Evolutionary conservation across 1,284 basidiomycete species (phyloP), one percentile per base, ranked within the genome.

Genomic region (Butyriboletus regius): DNA sequence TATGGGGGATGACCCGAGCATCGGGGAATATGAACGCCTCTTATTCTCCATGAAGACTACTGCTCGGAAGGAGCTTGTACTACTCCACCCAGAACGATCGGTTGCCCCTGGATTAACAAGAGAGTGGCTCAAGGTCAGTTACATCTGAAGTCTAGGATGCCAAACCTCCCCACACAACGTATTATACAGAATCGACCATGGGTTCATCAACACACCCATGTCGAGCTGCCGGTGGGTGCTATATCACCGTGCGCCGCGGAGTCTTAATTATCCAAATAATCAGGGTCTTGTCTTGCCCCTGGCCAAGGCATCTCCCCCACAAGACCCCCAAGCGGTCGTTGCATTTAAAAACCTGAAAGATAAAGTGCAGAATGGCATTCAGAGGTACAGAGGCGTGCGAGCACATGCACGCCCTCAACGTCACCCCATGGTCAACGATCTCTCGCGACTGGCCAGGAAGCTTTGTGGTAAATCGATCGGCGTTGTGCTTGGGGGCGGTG

Each of bases 1-100:
- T 12, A 90, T 95, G 78, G 92, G 90, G 3, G 91, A 95, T 57
- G 93, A 97, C 67, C 88, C 91, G 0, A 77, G 76, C 37, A 74
- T 91, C 17, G 93, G 93, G 22, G 93, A 97, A 72, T 95, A 91
- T 61, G 95, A 98, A 68, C 82, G 94, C 46, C 72, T 98, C 12
- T 71, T 98, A 41, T 78, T 93, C 37, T 90, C 92, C 7, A 85
- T 91, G 80, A 98, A 98, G 74, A 98, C 93, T 1, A 98, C 94
- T 0, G 95, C 96, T 15, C 75, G 96, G 54, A 98, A 98, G 68
- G 95, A 99, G 68, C 80, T 99, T 28, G 85, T 99, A 5, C 74
- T 99, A 9, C 75, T 99, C 10, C 95, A 99, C 64, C 85, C 93
- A 4, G 91, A 97, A 62, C 82, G 93, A 32, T 86, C 83, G 29